Conservation (phyloP, 805 yeast species). For the Dipodascus geniculatus region DNA sequence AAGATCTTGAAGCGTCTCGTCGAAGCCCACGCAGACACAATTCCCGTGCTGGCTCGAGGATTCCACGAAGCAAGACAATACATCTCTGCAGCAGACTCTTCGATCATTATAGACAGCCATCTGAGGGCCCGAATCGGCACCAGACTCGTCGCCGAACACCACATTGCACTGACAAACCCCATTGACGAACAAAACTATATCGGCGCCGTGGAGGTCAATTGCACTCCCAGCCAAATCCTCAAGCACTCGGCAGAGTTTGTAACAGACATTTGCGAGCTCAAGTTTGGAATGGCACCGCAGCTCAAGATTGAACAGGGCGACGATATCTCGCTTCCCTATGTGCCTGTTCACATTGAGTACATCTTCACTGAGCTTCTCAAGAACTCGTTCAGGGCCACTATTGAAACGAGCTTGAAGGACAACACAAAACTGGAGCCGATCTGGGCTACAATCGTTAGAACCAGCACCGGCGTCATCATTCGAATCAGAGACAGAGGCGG, state of each 20-base stretch:
- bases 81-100: slow-evolving; percentile 36
- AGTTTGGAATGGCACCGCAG: slow-evolving; percentile 66
- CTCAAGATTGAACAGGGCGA: slow-evolving; percentile 45
- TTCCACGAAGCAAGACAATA: slow-evolving; percentile 51
- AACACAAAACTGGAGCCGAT: slow-evolving; percentile 30
- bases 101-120: slow-evolving; percentile 60
- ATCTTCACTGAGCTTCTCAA: slow-evolving; percentile 77
- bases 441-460: slow-evolving; percentile 35
- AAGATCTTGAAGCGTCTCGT: slow-evolving; percentile 46
- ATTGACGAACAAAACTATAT: slow-evolving; percentile 32
- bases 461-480: slow-evolving; percentile 45
- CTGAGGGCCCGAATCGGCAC: slow-evolving; percentile 75
- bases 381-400: slow-evolving; percentile 79
- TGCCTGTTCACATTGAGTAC: slow-evolving; percentile 81
- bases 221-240: slow-evolving; percentile 55
- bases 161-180: slow-evolving; percentile 46
- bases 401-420: slow-evolving; percentile 41
- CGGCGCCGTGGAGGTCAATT: slow-evolving; percentile 56
- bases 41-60: slow-evolving; percentile 73
- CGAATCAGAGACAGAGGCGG: slow-evolving; percentile 81
- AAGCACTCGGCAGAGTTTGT: slow-evolving; percentile 59
- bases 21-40: slow-evolving; percentile 72
- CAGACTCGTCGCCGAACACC: slow-evolving; percentile 80
- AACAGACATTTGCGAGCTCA: slow-evolving; percentile 69
- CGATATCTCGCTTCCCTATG: slow-evolving; percentile 61